These are phyloP conservation scores for Draba incana DNA, from an alignment of 345 rosid species.

Conservation along the genomic window DNA sequence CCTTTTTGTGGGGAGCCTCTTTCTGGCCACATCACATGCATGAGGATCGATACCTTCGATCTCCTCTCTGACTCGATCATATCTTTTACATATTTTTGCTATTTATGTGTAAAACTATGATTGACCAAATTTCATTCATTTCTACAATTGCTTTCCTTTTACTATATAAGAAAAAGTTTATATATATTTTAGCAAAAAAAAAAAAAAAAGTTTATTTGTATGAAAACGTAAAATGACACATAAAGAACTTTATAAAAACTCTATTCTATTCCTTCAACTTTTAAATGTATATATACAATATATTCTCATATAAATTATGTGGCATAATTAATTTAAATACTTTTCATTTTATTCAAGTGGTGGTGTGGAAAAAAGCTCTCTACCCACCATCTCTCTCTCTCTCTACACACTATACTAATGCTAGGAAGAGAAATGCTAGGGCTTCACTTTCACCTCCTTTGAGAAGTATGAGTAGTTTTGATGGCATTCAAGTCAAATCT, in stretches of 20 bases:
- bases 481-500: conserved; percentile 57
- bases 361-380: conserved; percentile 39
- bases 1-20: conserved; percentile 23
- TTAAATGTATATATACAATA: not conserved
- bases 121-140: conserved; percentile 25
- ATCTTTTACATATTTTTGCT: conserved; percentile 14
- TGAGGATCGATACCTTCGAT: conserved; percentile 29
- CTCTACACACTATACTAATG: conserved; percentile 33
- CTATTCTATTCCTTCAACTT: conserved; percentile 36
- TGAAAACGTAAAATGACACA: conserved; percentile 13
- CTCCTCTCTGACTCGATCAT: conserved; percentile 19
- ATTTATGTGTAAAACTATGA: conserved; percentile 35
- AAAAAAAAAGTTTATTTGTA: not conserved
- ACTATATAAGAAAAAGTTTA: not conserved
- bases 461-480: conserved; percentile 63
- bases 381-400: conserved; percentile 41
- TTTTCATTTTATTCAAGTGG: conserved; percentile 40
- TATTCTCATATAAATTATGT: conserved; percentile 37
- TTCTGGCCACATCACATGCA: conserved; percentile 37
- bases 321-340: conserved; percentile 24
- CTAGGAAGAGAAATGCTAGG: conserved; percentile 40
- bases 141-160: conserved; percentile 21
- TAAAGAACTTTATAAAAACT: conserved; percentile 26
- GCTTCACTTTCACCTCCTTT: conserved; percentile 76
- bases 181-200: too few species aligned